Conservation (phyloP, 2,329 filamentous ascomycete genomes). For the Fusarium protoensiforme region DNA sequence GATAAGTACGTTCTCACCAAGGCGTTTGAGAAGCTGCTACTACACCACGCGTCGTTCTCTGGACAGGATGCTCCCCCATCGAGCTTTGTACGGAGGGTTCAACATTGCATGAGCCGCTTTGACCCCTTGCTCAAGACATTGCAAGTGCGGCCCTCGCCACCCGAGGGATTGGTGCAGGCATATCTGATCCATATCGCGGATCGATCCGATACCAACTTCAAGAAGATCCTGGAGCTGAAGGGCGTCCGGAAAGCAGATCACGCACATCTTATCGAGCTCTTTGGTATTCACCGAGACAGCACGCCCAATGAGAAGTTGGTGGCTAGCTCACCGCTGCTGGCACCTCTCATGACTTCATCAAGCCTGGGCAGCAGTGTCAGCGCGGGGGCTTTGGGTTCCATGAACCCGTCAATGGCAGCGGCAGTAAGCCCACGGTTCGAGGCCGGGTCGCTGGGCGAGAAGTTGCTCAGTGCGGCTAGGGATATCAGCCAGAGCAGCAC, state of each 20-base stretch:
- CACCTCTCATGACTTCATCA: slow-evolving; percentile 67
- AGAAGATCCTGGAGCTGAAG: slow-evolving; percentile 95
- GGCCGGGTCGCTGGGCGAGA: slow-evolving; percentile 83
- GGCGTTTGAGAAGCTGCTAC: slow-evolving; percentile 77
- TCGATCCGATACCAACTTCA: slow-evolving; percentile 93
- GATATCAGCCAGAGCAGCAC: slow-evolving; percentile 75
- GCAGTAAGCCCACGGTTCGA: slow-evolving; percentile 73
- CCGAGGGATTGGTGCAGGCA: slow-evolving; percentile 94
- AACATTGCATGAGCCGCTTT: slow-evolving; percentile 83
- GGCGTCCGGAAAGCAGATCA: slow-evolving; percentile 90
- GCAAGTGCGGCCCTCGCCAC: slow-evolving; percentile 90
- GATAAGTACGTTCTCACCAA: slow-evolving; percentile 94
- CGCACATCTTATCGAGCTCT: slow-evolving; percentile 84
- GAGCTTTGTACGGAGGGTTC: slow-evolving; percentile 87
- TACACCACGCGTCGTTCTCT: slow-evolving; percentile 64
- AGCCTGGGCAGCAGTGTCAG: slow-evolving; percentile 53
- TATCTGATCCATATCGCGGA: slow-evolving; percentile 98
- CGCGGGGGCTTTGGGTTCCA: slow-evolving; percentile 43
- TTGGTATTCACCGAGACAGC: slow-evolving; percentile 82
- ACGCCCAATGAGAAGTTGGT: slow-evolving; percentile 77
- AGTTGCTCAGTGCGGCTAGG: slow-evolving; percentile 86
- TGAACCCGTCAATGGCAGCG: slow-evolving; percentile 57
- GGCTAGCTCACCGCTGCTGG: slow-evolving; percentile 76
- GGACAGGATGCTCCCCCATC: slow-evolving; percentile 56
- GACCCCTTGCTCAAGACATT: slow-evolving; percentile 96